Evolutionary conservation across 2,329 filamentous ascomycete genomes (phyloP).

Genomic region (Trichophyton rubrum): DNA sequence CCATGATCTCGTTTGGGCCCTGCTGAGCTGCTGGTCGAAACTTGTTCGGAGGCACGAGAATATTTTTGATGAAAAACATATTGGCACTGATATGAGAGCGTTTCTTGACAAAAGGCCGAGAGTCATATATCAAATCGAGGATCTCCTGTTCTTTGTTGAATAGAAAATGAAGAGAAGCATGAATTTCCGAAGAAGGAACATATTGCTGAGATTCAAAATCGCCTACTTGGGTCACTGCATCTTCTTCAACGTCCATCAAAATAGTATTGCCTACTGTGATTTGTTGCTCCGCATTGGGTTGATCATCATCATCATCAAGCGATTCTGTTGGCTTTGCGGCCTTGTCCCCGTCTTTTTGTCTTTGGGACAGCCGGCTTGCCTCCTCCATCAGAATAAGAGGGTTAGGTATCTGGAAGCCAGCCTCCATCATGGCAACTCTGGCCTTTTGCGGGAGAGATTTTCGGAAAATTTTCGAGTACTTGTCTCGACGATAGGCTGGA

Average conservation of each 20-base stretch:
- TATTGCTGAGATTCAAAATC: constrained; percentile 52
- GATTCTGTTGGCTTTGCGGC: constrained; percentile 14
- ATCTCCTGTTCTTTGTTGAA: constrained; percentile 83
- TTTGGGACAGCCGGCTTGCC: constrained; percentile 30
- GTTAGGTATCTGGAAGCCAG: constrained; percentile 55
- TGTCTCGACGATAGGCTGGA: constrained; percentile 75
- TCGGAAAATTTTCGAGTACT: constrained; percentile 86
- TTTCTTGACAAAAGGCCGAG: constrained; percentile 51
- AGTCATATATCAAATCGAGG: constrained; percentile 71
- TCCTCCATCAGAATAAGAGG: constrained; percentile 50
- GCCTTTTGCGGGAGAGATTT: constrained; percentile 65
- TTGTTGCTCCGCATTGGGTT: constrained; percentile 46
- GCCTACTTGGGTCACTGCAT: constrained; percentile 26
- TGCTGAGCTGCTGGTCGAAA: constrained; percentile 79
- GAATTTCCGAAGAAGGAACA: constrained; percentile 71
- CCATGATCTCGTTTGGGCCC: constrained; percentile 67
- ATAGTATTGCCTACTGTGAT: constrained; percentile 42
- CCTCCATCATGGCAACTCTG: constrained; percentile 60
- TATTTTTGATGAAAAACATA: constrained; percentile 84
- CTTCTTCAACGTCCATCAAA: constrained; percentile 18
- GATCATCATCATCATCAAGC: constrained; percentile 47
- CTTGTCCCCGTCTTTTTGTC: constrained; percentile 19
- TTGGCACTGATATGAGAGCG: constrained; percentile 53
- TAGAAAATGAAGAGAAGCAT: constrained; percentile 61
- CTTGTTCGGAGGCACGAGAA: constrained; percentile 84